Percentiles rank a stretch among this genome's conserved stretches.
phyloP scores from a whole-genome alignment of 163 green algal genomes.

The Prototheca cutis region DNA sequence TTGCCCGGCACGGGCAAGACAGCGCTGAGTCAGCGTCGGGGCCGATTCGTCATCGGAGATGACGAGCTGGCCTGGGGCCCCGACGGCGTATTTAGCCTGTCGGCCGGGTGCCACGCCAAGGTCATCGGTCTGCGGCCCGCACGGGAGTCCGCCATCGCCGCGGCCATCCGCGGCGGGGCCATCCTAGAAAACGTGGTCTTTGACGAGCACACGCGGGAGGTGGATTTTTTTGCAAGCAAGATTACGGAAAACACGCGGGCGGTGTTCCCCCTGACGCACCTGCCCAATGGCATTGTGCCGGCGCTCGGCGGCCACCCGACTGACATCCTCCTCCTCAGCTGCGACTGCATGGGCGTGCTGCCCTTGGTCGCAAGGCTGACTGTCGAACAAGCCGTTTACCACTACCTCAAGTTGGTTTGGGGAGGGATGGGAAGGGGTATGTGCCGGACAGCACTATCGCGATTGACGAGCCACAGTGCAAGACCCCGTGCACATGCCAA shows the following conservation, averaged over 20 bases:
- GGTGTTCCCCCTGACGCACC: conserved; percentile 83
- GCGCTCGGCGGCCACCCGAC: conserved; percentile 70
- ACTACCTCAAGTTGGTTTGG: conserved; percentile 47
- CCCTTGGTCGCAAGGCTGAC: conserved; percentile 74
- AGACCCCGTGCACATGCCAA: too few relatives aligned
- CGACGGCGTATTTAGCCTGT: conserved; percentile 85
- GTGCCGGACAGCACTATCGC: neutral
- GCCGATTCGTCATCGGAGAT: conserved; percentile 75
- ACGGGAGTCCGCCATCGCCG: conserved; percentile 67
- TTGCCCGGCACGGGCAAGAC: conserved; percentile 77
- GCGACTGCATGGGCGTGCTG: conserved; percentile 86
- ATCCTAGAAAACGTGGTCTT: conserved; percentile 86
- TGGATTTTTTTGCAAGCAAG: conserved; percentile 25
- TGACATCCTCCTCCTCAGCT: conserved; percentile 84
- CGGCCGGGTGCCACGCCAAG: conserved; percentile 94
- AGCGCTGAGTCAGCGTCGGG: conserved; percentile 75
- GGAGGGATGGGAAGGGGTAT: neutral
- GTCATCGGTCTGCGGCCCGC: conserved; percentile 60
- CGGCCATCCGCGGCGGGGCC: conserved; percentile 64
- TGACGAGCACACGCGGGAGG: conserved; percentile 51
- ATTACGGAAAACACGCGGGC: conserved; percentile 81
- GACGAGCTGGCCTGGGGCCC: conserved; percentile 80
- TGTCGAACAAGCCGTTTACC: conserved; percentile 83
- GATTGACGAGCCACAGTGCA: too few relatives aligned
- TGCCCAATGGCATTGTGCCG: conserved; percentile 70